Percentiles rank a stretch among this genome's conserved stretches.
Evolutionary conservation across 225 moss, liverwort and hornwort genomes (phyloP).

Genomic region (Lunularia cruciata): DNA sequence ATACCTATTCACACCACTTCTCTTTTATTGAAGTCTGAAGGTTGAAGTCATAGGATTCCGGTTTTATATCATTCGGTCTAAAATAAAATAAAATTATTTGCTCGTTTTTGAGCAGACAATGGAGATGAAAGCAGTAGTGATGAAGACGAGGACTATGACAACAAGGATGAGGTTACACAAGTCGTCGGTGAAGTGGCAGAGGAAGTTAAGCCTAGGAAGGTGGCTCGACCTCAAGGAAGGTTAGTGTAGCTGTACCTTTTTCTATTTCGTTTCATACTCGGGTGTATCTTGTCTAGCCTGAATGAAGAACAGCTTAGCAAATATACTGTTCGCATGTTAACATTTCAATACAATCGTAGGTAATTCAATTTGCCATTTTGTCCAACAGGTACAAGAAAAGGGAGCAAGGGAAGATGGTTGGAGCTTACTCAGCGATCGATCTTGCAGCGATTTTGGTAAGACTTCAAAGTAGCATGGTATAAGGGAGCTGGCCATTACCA

Average conservation of each 20-base stretch:
- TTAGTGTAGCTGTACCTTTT: conserved; percentile 22
- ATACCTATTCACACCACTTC: no score
- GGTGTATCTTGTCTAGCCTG: no score
- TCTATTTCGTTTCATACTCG: neutral
- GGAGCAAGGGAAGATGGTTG: conserved; percentile 69
- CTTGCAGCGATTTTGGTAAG: conserved; percentile 72
- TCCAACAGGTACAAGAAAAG: conserved; percentile 72
- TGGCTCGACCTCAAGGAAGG: conserved; percentile 85
- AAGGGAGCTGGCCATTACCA: neutral
- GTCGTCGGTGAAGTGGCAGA: conserved; percentile 24
- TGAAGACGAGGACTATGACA: conserved; percentile 30
- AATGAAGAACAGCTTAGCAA: no score
- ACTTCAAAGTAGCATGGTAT: neutral
- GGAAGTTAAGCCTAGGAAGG: conserved; percentile 40
- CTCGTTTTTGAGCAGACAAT: neutral
- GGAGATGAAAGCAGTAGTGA: conserved; percentile 42
- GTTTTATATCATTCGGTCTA: no score
- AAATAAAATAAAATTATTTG: no score
- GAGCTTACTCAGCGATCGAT: conserved; percentile 65
- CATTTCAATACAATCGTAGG: no score
- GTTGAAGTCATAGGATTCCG: no score
- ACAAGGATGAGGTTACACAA: conserved; percentile 7
- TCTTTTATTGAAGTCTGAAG: no score
- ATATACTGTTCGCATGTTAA: no score
- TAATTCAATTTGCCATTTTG: no score